These are phyloP conservation scores for Collybia sp. DNA, from an alignment of 768 basidiomycete species.

Conservation along the genomic window DNA sequence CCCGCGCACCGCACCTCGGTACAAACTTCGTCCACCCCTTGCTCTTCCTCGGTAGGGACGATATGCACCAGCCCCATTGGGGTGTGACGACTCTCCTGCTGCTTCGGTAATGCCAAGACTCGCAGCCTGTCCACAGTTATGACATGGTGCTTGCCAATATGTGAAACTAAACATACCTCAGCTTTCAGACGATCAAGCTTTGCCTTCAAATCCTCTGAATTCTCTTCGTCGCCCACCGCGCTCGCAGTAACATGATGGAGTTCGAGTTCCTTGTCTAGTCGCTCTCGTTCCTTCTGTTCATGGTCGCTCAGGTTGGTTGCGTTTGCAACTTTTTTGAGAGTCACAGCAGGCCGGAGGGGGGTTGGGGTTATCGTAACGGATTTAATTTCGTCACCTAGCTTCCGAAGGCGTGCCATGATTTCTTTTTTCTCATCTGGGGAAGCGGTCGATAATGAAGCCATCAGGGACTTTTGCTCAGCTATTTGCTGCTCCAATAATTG, in stretches of 20 bases:
- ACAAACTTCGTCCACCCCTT: constrained; percentile 56
- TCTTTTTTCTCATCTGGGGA: constrained; percentile 71
- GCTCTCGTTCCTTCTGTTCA: constrained; percentile 56
- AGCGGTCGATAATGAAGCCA: constrained; percentile 63
- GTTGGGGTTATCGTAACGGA: constrained; percentile 15
- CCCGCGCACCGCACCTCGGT: constrained; percentile 61
- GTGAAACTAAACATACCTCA: constrained; percentile 47
- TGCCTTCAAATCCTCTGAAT: constrained; percentile 67
- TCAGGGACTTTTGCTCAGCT: constrained; percentile 82
- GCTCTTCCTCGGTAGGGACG: constrained; percentile 71
- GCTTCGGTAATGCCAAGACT: constrained; percentile 65
- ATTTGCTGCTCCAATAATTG: constrained; percentile 78
- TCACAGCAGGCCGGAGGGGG: constrained; percentile 16
- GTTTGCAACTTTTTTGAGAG: constrained; percentile 15
- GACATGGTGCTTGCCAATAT: background rate
- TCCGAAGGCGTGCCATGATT: constrained; percentile 71
- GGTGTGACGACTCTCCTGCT: constrained; percentile 19
- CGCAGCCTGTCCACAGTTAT: constrained; percentile 47
- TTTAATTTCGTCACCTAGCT: constrained; percentile 79
- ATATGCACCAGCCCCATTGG: constrained; percentile 36
- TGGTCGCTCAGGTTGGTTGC: constrained; percentile 26
- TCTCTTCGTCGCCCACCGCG: constrained; percentile 40
- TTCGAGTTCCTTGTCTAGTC: constrained; percentile 83
- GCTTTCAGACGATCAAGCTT: constrained; percentile 74
- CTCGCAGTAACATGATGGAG: constrained; percentile 41